phyloP scores from a whole-genome alignment of 176 grass and related monocot genomes.

The Aegilops sharonensis region DNA sequence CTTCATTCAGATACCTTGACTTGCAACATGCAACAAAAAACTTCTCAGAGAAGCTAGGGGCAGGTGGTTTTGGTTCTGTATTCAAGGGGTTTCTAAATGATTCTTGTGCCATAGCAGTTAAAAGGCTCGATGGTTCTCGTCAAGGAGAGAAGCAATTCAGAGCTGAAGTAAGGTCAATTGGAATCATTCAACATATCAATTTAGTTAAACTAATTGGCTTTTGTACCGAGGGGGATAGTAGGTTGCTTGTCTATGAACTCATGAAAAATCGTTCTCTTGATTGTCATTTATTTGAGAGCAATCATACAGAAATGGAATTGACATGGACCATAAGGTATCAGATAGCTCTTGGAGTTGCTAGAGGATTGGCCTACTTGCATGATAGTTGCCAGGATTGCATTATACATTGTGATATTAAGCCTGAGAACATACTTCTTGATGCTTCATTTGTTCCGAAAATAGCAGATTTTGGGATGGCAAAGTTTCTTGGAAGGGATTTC shows the following conservation, averaged over 20 bases:
- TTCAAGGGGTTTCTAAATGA: constrained; percentile 49
- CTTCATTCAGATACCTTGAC: constrained; percentile 38
- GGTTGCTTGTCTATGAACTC: constrained; percentile 54
- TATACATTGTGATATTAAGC: no score
- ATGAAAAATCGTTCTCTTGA: constrained; percentile 55
- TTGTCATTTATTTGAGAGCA: constrained; percentile 27
- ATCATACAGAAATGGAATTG: neutral
- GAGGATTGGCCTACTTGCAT: no score
- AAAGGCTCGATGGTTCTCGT: neutral
- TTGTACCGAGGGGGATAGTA: constrained; percentile 35
- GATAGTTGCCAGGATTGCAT: no score
- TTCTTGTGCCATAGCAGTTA: constrained; percentile 46
- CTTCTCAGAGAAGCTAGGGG: constrained; percentile 51
- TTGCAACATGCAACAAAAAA: constrained; percentile 43
- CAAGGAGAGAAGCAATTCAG: constrained; percentile 69
- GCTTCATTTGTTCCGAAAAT: no score
- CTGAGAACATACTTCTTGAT: no score
- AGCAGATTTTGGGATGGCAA: no score
- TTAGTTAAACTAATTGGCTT: constrained; percentile 52
- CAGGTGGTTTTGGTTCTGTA: constrained; percentile 61
- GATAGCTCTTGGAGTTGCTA: no score
- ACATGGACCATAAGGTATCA: no score
- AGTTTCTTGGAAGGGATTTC: no score
- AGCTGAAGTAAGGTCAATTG: constrained; percentile 33
- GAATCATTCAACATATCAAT: constrained; percentile 56